A percentile compares a stretch with the other conserved stretches of the same genome.
Conservation (phyloP, 371 early-diverging fungal genomes). For the Apophysomyces sp. region DNA sequence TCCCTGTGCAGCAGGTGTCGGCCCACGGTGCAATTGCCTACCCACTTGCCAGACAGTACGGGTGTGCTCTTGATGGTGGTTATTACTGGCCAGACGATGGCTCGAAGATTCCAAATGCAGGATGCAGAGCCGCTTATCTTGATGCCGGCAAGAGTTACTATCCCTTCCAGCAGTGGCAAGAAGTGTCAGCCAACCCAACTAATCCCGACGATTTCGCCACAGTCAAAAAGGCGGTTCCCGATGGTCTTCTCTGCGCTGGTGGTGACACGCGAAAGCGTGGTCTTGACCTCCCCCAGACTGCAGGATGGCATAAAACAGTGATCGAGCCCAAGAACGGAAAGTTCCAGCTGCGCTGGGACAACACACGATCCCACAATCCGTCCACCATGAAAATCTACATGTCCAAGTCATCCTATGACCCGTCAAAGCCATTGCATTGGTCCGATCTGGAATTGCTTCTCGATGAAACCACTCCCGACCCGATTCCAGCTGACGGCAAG, state of each 20-base stretch:
- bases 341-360: slow-evolving; percentile 5
- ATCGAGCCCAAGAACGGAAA: neutral
- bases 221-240: neutral
- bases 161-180: neutral
- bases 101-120: neutral
- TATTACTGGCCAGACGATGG: neutral
- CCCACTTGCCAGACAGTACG: slow-evolving; percentile 3
- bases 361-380: slow-evolving; percentile 1
- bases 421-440: neutral
- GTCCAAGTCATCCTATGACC: neutral
- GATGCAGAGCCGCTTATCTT: neutral
- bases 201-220: neutral
- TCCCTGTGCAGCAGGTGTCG: neutral
- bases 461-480: neutral
- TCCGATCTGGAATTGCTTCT: neutral
- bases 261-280: neutral
- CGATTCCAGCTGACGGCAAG: slow-evolving; percentile 1
- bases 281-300: neutral
- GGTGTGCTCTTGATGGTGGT: neutral
- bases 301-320: neutral
- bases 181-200: neutral
- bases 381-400: neutral
- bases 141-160: neutral
- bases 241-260: neutral
- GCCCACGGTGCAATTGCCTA: slow-evolving; percentile 2